Conservation (phyloP, 768 basidiomycete species). For the Boletus subcaerulescens region DNA sequence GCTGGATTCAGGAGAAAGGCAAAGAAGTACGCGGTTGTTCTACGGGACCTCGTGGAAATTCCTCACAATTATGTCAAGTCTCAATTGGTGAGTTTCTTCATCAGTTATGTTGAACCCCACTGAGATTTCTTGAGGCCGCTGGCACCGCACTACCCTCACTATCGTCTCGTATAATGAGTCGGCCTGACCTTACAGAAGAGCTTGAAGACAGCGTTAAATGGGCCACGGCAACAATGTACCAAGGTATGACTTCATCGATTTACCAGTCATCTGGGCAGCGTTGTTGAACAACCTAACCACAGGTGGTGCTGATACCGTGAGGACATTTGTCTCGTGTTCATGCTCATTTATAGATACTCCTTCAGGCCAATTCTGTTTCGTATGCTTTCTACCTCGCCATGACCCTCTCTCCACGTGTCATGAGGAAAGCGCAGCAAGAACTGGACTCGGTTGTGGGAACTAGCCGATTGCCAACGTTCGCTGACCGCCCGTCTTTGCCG, state of each 20-base stretch:
- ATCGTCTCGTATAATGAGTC: conserved; percentile 9
- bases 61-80: conserved; percentile 14
- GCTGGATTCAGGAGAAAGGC: conserved; percentile 17
- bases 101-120: neutral
- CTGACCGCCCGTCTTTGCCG: conserved; percentile 24
- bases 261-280: neutral
- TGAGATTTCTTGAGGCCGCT: conserved; percentile 9
- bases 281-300: neutral
- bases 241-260: conserved; percentile 5
- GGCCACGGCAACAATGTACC: conserved; percentile 11
- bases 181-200: conserved; percentile 7
- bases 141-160: conserved; percentile 17
- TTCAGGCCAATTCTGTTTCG: conserved; percentile 12
- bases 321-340: neutral
- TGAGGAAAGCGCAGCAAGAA: conserved; percentile 28
- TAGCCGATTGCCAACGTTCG: conserved; percentile 22
- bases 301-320: conserved; percentile 29
- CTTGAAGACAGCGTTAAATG: conserved; percentile 19
- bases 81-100: conserved; percentile 13
- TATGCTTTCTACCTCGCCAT: conserved; percentile 27
- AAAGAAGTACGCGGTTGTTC: conserved; percentile 4
- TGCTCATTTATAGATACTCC: neutral
- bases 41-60: conserved; percentile 5
- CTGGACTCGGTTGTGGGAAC: conserved; percentile 27
- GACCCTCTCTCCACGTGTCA: conserved; percentile 25